Evolutionary conservation across 2,329 filamentous ascomycete species (phyloP), one percentile per base, ranked within the genome.

Genomic region (Ceratocystis eucalypticola): DNA sequence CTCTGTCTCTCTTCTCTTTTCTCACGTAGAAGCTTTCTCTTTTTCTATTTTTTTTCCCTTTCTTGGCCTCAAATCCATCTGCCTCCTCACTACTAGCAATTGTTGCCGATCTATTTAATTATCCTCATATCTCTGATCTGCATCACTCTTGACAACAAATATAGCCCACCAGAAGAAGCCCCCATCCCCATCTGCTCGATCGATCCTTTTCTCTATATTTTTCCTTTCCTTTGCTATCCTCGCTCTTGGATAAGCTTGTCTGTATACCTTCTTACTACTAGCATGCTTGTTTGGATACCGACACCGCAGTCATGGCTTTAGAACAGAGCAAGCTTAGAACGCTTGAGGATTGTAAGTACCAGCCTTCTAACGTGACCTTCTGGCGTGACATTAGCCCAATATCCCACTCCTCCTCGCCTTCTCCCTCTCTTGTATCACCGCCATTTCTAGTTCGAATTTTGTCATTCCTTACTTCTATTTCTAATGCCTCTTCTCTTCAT

Each of bases 321-420:
- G 55, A 46, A 61, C 55, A 65, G 44, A 63, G 61, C 61, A 57
- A 65, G 33, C 45, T 48, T 61, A 61, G 55, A 61, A 50, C 55
- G 64, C 64, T 65, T n/a, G 64, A 65, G 64, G 64, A 64, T 64
- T 64, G 62, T 64, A 64, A 20, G 62, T 64, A 2, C 37, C 30
- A 41, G 37, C 37, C 20, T 28, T 50, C 25, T 30, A 8, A 8
- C 10, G n/a, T 30, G 25, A 6, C 55, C 6, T 33, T 50, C 44
- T 30, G 4, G 20, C 10, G n/a, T 30, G 25, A 6, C 55, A 61
- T 17, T 20, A 17, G 17, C 53, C 10, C 28, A 7, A 17, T n/a
- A 6, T 28, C 25, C 25, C 1, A 10, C 6, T 22, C 6, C 22
- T 28, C 20, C 8, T 48, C 12, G 10, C 15, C 10, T 46, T 20